phyloP scores from a whole-genome alignment of 495 filamentous ascomycete genomes.

The Amniculicola lignicola region DNA sequence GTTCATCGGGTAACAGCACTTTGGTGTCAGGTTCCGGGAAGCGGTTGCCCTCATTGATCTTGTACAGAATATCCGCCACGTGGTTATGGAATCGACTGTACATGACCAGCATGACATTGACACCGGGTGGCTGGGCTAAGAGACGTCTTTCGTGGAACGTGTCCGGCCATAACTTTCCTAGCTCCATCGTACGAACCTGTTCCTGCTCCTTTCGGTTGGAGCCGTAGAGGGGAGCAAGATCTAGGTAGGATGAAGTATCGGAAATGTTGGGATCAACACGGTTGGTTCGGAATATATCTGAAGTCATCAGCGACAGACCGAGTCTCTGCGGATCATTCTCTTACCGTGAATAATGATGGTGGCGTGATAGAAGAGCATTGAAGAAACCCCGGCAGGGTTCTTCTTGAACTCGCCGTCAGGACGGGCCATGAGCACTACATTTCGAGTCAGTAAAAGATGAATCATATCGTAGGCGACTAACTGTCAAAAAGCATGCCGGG shows the following conservation, averaged over 20 bases:
- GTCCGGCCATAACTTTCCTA: constrained; percentile 58
- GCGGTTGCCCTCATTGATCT: constrained; percentile 68
- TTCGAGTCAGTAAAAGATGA: too few relatives aligned
- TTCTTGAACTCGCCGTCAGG: constrained; percentile 48
- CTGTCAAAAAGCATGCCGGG: constrained; percentile 55
- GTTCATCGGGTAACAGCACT: constrained; percentile 48
- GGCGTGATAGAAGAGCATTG: constrained; percentile 59
- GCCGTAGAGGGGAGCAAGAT: constrained; percentile 59
- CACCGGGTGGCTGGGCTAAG: constrained; percentile 55
- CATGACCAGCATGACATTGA: constrained; percentile 58
- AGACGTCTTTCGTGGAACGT: constrained; percentile 56
- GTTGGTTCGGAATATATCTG: constrained; percentile 61
- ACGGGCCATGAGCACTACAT: constrained; percentile 52
- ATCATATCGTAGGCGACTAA: too few relatives aligned
- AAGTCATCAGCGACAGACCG: too few relatives aligned
- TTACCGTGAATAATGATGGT: constrained; percentile 57
- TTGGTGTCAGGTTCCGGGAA: constrained; percentile 58
- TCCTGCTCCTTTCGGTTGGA: constrained; percentile 57
- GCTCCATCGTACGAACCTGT: constrained; percentile 54
- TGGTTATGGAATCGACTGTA: constrained; percentile 81
- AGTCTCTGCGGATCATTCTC: too few relatives aligned
- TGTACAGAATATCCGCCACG: constrained; percentile 63
- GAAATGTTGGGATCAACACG: constrained; percentile 52
- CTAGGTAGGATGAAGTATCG: constrained; percentile 58
- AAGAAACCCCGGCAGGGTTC: constrained; percentile 57